Evolutionary conservation across 108 stramenopile genomes (phyloP).

Genomic region (Chaetoceros tenuissimus): DNA sequence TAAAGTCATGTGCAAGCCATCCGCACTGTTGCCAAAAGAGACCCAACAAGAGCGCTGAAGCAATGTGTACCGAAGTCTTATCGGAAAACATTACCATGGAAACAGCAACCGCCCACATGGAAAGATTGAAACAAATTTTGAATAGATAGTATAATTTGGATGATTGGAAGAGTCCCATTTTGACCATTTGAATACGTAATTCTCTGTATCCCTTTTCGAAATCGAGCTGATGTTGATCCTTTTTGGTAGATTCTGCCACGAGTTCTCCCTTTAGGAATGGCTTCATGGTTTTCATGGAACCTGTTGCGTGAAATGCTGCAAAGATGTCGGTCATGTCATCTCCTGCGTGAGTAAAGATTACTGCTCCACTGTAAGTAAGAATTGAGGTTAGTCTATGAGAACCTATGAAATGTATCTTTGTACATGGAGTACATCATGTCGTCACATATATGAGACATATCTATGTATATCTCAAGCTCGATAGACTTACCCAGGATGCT

Average conservation of each 20-base stretch:
- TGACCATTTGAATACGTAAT: constrained; percentile 79
- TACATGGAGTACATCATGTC: too few species aligned
- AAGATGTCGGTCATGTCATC: constrained; percentile 99
- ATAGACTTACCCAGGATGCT: too few species aligned
- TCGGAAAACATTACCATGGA: constrained; percentile 73
- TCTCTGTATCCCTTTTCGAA: constrained; percentile 97
- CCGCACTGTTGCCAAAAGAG: constrained; percentile 99
- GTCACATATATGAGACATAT: background rate
- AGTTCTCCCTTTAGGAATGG: constrained; percentile 92
- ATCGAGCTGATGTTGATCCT: constrained; percentile 69
- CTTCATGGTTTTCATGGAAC: constrained; percentile 84
- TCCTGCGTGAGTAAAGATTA: constrained; percentile 98
- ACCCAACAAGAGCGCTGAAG: constrained; percentile 83
- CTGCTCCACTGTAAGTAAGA: constrained; percentile 76
- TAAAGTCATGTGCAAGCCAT: constrained; percentile 98
- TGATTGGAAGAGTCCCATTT: constrained; percentile 95
- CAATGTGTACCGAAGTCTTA: constrained; percentile 61
- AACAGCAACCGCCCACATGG: constrained; percentile 72
- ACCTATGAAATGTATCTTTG: too few species aligned
- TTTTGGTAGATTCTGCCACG: constrained; percentile 62
- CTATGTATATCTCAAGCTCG: too few species aligned
- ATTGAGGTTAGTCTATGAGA: too few species aligned
- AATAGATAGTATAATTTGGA: constrained; percentile 83
- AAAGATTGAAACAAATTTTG: constrained; percentile 83
- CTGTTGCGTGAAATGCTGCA: constrained; percentile 95